Base-by-base conservation (phyloP, 2,329 filamentous ascomycete genomes). In the Fusarium xylarioides region DNA sequence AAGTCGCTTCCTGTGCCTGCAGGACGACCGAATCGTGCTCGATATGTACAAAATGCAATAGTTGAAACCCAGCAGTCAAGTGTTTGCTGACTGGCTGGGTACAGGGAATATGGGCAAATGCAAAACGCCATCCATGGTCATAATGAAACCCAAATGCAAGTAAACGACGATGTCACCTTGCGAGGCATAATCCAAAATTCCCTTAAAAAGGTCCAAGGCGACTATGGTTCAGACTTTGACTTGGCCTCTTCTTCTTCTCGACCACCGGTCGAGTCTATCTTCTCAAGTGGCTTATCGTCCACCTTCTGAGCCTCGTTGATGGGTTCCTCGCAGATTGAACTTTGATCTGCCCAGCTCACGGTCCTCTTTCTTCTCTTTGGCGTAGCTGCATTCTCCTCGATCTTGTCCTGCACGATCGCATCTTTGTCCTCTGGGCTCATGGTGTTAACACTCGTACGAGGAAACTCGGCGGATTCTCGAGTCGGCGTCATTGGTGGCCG, bases 401-500 rank as follows among this genome's bases (percentile, higher is more conserved):
- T 77, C 43, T 62, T 74, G 14, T 74, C 62, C 43, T 75, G 32
- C 4, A 43, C 57, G 26, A 71, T 69, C 21, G 40, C 59, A 15
- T 74, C 69, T 35, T 73, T 76, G 18, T 76, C 69, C n/a, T 63
- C 67, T 7, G 63, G 47, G 9, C 55, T 47, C 63, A 68, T 52
- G 12, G 61, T 37, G 30, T 57, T 70, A 19, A 44, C 23, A 44
- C 38, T 71, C 50, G 63, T 50, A 4, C 73, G 73, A 43, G 67
- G 55, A 18, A 76, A 78, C 56, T 78, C 76, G 5, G 73, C 76
- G 3, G 79, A 78, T 64, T 81, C 79, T 40, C 74, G 61, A 38
- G 79, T 78, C 15, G 78, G 79, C 26, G 79, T 81, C 79, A 81
- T 81, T 7, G 79, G 78, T 32, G 79, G 78, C 32, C 78, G 77